These are phyloP conservation scores for Physaria fendleri DNA, from an alignment of 345 rosid species.

Conservation along the genomic window DNA sequence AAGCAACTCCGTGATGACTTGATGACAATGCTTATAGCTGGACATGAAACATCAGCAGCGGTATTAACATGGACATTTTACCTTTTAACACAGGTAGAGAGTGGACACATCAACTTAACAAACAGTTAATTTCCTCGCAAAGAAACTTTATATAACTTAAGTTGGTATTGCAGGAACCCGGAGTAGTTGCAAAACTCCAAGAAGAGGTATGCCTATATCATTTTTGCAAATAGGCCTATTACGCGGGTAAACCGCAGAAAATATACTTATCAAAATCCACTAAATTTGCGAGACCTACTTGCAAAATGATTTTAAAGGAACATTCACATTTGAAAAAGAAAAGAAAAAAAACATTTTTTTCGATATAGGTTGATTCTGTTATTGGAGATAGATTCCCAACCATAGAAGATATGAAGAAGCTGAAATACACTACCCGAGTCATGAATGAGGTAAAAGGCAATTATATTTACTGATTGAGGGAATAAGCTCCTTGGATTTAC, in stretches of 20 bases:
- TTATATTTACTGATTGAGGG: background rate
- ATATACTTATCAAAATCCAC: too few species aligned
- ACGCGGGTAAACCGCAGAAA: too few species aligned
- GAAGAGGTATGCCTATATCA: conserved; percentile 52
- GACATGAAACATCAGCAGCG: conserved; percentile 97
- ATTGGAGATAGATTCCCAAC: conserved; percentile 84
- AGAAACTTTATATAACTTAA: background rate
- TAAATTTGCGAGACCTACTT: too few species aligned
- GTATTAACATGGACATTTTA: conserved; percentile 96
- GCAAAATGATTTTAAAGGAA: background rate
- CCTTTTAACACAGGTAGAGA: conserved; percentile 64
- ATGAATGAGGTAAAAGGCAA: conserved; percentile 67
- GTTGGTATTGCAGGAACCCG: conserved; percentile 58
- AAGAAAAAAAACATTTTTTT: background rate
- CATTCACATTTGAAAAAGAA: background rate
- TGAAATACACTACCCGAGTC: conserved; percentile 84
- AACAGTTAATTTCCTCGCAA: background rate
- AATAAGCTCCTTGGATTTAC: background rate
- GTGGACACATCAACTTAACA: background rate
- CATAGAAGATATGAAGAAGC: conserved; percentile 77
- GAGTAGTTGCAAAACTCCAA: conserved; percentile 74
- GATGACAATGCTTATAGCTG: conserved; percentile 99
- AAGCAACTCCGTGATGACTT: conserved; percentile 97
- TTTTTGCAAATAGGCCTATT: too few species aligned
- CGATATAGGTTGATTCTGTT: conserved; percentile 73